These are phyloP conservation scores for Lactarius hatsudake DNA, from an alignment of 768 basidiomycete species.

Conservation along the genomic window DNA sequence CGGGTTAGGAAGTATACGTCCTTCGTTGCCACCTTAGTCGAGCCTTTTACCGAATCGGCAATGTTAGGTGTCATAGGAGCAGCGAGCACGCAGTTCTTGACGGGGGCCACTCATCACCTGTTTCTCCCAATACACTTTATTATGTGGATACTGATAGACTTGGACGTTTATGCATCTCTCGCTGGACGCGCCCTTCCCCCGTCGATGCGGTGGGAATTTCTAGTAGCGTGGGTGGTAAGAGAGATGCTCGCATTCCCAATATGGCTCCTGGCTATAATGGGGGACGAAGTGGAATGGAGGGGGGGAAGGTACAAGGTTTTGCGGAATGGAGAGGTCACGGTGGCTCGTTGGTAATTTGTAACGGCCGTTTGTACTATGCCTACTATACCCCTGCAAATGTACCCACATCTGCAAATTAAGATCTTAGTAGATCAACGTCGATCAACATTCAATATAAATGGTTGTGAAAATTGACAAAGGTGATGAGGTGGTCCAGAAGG, in stretches of 20 bases:
- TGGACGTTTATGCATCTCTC: conserved; percentile 78
- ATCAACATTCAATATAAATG: no score
- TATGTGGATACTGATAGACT: conserved; percentile 74
- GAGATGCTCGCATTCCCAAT: conserved; percentile 88
- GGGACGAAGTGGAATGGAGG: conserved; percentile 83
- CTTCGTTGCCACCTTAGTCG: conserved; percentile 75
- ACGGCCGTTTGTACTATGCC: neutral
- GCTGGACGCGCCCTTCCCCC: conserved; percentile 58
- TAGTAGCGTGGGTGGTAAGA: conserved; percentile 76
- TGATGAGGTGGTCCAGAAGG: no score
- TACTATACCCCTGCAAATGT: no score
- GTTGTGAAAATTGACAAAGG: no score
- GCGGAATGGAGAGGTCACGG: conserved; percentile 52
- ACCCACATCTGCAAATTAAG: no score
- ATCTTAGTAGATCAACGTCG: no score
- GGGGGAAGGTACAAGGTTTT: conserved; percentile 74
- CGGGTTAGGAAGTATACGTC: conserved; percentile 95
- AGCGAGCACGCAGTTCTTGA: conserved; percentile 50
- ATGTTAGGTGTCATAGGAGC: conserved; percentile 65
- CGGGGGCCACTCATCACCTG: conserved; percentile 50
- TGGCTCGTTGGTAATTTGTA: neutral
- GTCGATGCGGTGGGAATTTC: conserved; percentile 53
- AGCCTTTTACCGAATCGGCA: conserved; percentile 90
- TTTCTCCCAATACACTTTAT: conserved; percentile 59
- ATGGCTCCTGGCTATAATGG: conserved; percentile 77